Evolutionary conservation across 306 rosid species (phyloP).

Genomic region (Medicago arabica): DNA sequence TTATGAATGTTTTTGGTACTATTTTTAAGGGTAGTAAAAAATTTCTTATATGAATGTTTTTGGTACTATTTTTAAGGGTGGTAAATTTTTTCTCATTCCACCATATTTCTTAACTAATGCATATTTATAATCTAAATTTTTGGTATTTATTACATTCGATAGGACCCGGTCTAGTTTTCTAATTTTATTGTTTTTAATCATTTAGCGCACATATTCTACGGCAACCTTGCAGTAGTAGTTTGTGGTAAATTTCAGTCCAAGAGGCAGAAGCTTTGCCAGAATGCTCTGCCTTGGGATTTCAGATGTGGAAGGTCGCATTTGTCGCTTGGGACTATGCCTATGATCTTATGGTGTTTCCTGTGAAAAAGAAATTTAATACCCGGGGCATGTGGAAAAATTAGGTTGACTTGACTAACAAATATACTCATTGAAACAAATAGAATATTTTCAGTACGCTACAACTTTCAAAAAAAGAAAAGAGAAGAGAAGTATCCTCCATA

Average conservation of each 20-base stretch:
- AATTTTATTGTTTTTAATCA: background rate
- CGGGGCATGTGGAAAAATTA: background rate
- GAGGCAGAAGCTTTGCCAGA: conserved; percentile 5
- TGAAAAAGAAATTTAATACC: background rate
- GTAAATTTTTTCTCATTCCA: too few relatives aligned
- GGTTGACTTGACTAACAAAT: conserved; percentile 3
- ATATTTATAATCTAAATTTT: too few relatives aligned
- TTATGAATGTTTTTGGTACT: too few relatives aligned
- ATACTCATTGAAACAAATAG: background rate
- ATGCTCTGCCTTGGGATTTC: conserved; percentile 18
- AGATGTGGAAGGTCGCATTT: conserved; percentile 27
- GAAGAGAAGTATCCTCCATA: background rate
- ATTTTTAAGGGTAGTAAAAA: too few relatives aligned
- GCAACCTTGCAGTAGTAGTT: conserved; percentile 1
- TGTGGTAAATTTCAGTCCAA: conserved; percentile 12
- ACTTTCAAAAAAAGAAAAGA: background rate
- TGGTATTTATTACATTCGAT: too few relatives aligned
- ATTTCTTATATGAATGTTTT: too few relatives aligned
- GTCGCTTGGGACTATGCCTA: background rate
- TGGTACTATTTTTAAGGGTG: too few relatives aligned
- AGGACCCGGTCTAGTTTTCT: background rate
- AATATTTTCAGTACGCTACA: background rate
- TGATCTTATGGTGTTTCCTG: background rate
- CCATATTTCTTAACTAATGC: too few relatives aligned
- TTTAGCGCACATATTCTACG: conserved; percentile 9